Percentiles rank a stretch among this genome's conserved stretches.
phyloP scores from a whole-genome alignment of 139 green algal species.

The Chlamydomonas sphaeroides region DNA sequence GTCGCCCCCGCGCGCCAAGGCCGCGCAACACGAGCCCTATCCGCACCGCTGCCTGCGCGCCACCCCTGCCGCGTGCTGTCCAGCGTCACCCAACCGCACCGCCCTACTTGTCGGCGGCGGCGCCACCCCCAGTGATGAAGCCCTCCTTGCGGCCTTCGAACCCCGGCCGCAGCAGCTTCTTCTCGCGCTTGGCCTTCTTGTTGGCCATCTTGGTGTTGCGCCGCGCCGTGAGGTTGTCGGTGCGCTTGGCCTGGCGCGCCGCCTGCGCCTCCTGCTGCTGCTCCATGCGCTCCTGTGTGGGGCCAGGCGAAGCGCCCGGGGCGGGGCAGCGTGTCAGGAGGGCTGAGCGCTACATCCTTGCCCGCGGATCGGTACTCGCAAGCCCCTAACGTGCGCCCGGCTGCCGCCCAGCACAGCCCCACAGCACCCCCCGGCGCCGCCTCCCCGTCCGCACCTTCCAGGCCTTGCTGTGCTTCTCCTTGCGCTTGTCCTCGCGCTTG shows the following conservation, averaged over 20 bases:
- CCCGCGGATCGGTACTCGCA: too few species aligned
- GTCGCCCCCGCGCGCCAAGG: too few species aligned
- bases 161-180: conserved; percentile 87
- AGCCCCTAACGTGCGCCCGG: too few species aligned
- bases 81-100: not conserved
- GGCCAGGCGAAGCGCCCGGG: too few species aligned
- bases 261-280: conserved; percentile 68
- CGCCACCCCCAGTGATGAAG: conserved; percentile 60
- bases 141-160: conserved; percentile 85
- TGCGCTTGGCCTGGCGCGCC: conserved; percentile 76
- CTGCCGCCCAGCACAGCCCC: too few species aligned
- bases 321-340: too few species aligned
- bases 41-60: not conserved
- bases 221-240: conserved; percentile 26
- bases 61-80: not conserved
- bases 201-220: conserved; percentile 72
- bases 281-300: conserved; percentile 56
- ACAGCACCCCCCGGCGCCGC: too few species aligned
- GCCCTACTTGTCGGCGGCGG: not conserved
- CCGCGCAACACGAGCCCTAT: not conserved
- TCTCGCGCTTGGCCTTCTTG: conserved; percentile 84
- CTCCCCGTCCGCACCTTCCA: conserved; percentile 66
- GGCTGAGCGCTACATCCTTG: too few species aligned
- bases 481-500: conserved; percentile 79
- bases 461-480: conserved; percentile 69